Conservation (phyloP, 2,329 filamentous ascomycete species). For the Colletotrichum australisinense region DNA sequence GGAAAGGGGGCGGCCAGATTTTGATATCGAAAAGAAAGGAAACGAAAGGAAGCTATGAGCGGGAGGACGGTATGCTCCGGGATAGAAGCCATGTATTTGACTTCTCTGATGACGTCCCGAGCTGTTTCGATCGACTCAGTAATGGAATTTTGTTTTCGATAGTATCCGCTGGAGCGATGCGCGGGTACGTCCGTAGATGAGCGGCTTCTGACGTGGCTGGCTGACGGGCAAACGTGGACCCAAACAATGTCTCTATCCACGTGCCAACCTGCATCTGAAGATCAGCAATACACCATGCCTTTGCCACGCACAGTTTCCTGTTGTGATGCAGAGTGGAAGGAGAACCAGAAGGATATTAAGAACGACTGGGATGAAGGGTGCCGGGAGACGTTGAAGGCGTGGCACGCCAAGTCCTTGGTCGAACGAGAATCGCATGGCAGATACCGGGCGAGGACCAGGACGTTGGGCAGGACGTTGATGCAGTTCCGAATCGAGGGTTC, state of each 20-base stretch:
- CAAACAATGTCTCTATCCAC: background rate
- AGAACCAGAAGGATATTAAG: background rate
- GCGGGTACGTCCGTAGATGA: constrained; percentile 2
- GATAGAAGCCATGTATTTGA: background rate
- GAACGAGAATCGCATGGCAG: background rate
- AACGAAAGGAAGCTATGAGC: background rate
- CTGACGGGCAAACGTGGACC: background rate
- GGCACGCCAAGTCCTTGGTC: constrained; percentile 6
- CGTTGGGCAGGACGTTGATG: background rate
- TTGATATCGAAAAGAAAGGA: background rate
- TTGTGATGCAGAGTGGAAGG: background rate
- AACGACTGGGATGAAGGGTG: background rate
- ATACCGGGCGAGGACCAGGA: background rate
- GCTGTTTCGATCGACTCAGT: background rate
- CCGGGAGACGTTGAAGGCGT: constrained; percentile 15
- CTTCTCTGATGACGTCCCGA: background rate
- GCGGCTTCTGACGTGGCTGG: background rate
- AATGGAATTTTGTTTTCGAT: background rate
- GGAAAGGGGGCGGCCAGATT: background rate
- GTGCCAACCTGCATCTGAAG: too few species aligned
- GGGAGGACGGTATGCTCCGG: background rate
- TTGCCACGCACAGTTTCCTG: background rate
- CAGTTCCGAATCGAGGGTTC: background rate
- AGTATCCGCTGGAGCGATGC: background rate
- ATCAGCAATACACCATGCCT: background rate